Evolutionary conservation across 192 early-diverging fungal genomes (phyloP), one percentile per base, ranked within the genome.

Genomic region (Umbelopsis ramanniana): DNA sequence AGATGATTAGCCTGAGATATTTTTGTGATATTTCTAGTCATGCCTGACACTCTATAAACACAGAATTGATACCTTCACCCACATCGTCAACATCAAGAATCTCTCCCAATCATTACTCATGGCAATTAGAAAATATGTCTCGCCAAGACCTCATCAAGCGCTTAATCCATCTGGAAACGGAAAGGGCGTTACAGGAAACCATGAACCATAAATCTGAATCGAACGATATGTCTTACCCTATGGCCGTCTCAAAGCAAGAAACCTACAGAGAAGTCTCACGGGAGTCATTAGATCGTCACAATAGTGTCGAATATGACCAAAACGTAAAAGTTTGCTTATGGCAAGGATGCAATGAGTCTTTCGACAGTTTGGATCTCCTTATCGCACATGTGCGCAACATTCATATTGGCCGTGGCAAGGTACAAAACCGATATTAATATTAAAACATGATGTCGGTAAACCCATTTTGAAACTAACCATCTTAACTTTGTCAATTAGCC

Each of bases 401-500:
- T 12, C 57, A 63, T 38, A 29, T 63, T 8, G 57, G 57, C 26
- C 22, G 57, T 19, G 57, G 57, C 10, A 63, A 63, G 57, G 57
- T 63, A 63, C 10, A 19, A 50, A 21, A 17, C 1, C 17, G 33
- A 35, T 38, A 37, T 37, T 19, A 29, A 1, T 38, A 35, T 29
- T 4, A 15, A 29, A 23, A 67, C n/a, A 40, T 12, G 22, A 4
- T 38, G 26, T 35, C 11, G 6, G 29, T 11, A 10, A 19, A 37
- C 48, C 22, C 26, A 22, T 1, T 38, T 17, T 72, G 17, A 17
- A 63, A 37, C 24, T 52, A 48, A 21, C 17, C 6, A 50, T 50
- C 48, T 35, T 52, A 43, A 35, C 33, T 46, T 19, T 8, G 15
- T 37, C 57, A 46, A 38, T 26, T 55, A 85, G 74, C 77, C 84